Evolutionary conservation across 192 early-diverging fungal genomes (phyloP), one percentile per base, ranked within the genome.

Genomic region (Neocallimastix lanati): DNA sequence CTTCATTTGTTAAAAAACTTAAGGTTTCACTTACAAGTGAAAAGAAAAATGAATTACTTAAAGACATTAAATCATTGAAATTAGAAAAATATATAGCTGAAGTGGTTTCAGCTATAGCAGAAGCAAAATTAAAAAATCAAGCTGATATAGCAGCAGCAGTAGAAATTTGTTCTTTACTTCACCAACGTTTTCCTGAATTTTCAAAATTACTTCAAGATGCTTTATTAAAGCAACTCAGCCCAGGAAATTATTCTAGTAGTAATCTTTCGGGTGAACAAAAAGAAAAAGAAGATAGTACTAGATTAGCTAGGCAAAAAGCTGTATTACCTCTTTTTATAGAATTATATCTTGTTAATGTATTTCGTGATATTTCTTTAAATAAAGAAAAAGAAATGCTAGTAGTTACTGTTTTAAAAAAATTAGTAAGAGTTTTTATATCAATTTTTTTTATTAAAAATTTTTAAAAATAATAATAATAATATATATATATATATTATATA

Each of bases 21-120:
- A 89, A 94, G 91, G 80, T 86, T 25, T 76, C 84, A 88, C 28
- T 92, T 87, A 83, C 87, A 89, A 0, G 84, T 82, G 33, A 94
- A 11, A 83, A 82, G 14, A 86, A 93, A 82, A 67, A 67, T 67
- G 50, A 67, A 67, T 86, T 96, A 28, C 80, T 95, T 37, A 89
- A 92, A 28, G 96, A 97, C 80, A 89, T 96, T 30, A 87, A 87
- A 36, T 88, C 91, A 76, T 87, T 99, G 21, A 95, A 92, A 82
- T 88, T 98, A n/a, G 96, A 96, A 83, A 99, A 98, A 83, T 99
- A 98, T 84, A 89, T 97, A 79, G 92, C 91, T 50, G 98, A 99
- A 88, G 90, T 98, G 29, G 94, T 93, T 18, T 86, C 88, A 12
- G 92, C 96, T 13, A 90, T 94, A 15, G 84, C 90, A n/a, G 96